A percentile compares a stretch with the other conserved stretches of the same genome.
These are phyloP conservation scores for Claviceps paspali DNA, from an alignment of 2,329 filamentous ascomycete genomes.

Conservation along the genomic window DNA sequence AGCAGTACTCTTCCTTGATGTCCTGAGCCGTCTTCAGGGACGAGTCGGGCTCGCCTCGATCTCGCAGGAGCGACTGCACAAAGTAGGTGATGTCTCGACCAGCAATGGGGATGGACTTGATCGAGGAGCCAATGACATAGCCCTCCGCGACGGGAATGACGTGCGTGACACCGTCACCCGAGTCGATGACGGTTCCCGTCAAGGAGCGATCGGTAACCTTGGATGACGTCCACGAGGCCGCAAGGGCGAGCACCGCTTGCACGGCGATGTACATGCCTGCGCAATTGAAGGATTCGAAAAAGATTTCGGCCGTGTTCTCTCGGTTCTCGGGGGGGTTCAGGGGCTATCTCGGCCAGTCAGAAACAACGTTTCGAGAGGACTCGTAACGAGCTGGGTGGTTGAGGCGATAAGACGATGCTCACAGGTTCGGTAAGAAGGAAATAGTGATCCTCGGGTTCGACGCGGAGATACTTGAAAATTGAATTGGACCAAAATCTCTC, in stretches of 20 bases:
- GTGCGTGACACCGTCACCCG: constrained; percentile 96
- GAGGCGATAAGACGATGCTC: constrained; percentile 19
- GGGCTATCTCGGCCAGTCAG: constrained; percentile 42
- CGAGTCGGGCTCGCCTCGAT: constrained; percentile 91
- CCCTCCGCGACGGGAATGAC: constrained; percentile 97
- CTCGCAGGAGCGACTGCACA: constrained; percentile 86
- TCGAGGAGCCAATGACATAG: constrained; percentile 96
- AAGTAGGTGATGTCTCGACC: constrained; percentile 98
- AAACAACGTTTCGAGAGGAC: background rate
- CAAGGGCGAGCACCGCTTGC: constrained; percentile 88
- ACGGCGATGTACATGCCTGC: constrained; percentile 97
- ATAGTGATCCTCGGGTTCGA: constrained; percentile 97
- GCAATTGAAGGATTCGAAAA: constrained; percentile 99
- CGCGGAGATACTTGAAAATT: constrained; percentile 97
- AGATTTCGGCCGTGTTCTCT: constrained; percentile 97
- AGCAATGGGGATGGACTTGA: constrained; percentile 97
- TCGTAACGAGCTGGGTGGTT: too few relatives aligned
- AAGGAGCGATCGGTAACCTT: constrained; percentile 94
- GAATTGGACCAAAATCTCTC: constrained; percentile 99
- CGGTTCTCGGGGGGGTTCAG: constrained; percentile 97
- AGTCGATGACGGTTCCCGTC: constrained; percentile 96
- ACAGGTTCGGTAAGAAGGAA: constrained; percentile 96
- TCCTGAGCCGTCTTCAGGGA: constrained; percentile 94
- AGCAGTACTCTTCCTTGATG: constrained; percentile 98
- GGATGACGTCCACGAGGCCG: constrained; percentile 95